Evolutionary conservation across 1,284 basidiomycete genomes (phyloP), one percentile per base, ranked within the genome.

Genomic region (Austroboletus novae-zelandiae): DNA sequence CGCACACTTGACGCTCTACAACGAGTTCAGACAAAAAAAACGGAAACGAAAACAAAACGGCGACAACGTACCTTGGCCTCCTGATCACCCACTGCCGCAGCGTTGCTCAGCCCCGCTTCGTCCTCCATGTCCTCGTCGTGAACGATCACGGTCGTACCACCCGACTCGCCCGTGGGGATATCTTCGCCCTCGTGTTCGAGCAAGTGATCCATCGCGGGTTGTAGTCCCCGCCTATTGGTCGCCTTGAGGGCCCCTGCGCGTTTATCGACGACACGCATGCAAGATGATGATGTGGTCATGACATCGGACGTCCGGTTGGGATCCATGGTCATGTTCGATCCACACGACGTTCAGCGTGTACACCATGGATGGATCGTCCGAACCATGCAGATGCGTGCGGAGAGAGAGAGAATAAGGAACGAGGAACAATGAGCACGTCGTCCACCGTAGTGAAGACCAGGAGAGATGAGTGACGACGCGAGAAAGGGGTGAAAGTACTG

Each of bases 161-260:
- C 37, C 60, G 64, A 56, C n/a, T 67, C 64, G 29, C 80, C 67
- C 68, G 87, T 79, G 1, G 92, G 91, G 3, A 94, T 72, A 2
- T 84, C 74, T 52, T 92, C 77, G 13, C 81, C 81, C 49, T 89
- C 83, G 61, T 95, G 81, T 64, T 84, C 86, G 43, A 94, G 71
- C 25, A 95, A 74, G 66, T 90, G 86, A 63, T 95, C 92, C 86
- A 95, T 91, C 9, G 92, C 91, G 3, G 90, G 89, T 67, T 94
- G 87, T 1, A 95, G 74, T 5, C 92, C 92, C 17, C 87, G 77
- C 57, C 83, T 82, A n/a, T 36, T 36, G 17, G 14, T 36, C 35
- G 35, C 35, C 5, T 18, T 36, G 35, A 34, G 32, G 11, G 32
- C 32, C 32, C 32, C 32, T 34, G 15, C 13, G 5, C 7, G 23